phyloP scores from a whole-genome alignment of 1,139 yeast species.

The Entelexis sorbosivorans region DNA sequence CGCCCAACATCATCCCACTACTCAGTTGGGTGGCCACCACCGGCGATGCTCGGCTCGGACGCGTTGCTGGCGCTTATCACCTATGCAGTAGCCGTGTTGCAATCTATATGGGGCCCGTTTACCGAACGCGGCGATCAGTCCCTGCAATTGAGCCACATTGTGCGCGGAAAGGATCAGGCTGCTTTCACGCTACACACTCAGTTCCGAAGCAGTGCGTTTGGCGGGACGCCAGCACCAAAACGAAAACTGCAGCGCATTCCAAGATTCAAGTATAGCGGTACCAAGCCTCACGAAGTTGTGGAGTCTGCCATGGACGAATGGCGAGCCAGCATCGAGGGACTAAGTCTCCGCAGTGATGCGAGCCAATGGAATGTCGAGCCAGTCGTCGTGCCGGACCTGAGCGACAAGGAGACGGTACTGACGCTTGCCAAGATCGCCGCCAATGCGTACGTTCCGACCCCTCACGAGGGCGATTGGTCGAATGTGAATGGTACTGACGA shows the following conservation, averaged over 20 bases:
- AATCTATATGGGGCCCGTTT: background rate
- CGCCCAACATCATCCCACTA: background rate
- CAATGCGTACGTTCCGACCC: conserved; percentile 77
- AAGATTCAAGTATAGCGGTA: conserved; percentile 6
- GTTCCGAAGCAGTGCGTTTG: background rate
- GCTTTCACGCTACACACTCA: conserved; percentile 9
- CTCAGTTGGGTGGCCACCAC: background rate
- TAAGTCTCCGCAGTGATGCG: conserved; percentile 7
- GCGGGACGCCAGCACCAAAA: background rate
- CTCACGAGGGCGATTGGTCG: conserved; percentile 78
- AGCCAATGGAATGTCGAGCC: conserved; percentile 27
- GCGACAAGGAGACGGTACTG: conserved; percentile 61
- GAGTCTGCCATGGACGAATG: conserved; percentile 14
- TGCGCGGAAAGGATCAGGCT: background rate
- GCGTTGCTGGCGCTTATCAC: background rate
- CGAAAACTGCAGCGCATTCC: conserved; percentile 8
- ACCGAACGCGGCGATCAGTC: background rate
- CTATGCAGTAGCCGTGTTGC: background rate
- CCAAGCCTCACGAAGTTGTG: background rate
- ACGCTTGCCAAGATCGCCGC: conserved; percentile 78
- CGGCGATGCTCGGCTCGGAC: conserved; percentile 3
- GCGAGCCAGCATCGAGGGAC: conserved; percentile 7
- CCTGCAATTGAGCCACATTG: conserved; percentile 13
- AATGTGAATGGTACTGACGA: conserved; percentile 39
- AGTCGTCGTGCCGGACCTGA: conserved; percentile 57